Base-by-base conservation (phyloP, 169 alveolate genomes). In the Plasmodium fragile region DNA sequence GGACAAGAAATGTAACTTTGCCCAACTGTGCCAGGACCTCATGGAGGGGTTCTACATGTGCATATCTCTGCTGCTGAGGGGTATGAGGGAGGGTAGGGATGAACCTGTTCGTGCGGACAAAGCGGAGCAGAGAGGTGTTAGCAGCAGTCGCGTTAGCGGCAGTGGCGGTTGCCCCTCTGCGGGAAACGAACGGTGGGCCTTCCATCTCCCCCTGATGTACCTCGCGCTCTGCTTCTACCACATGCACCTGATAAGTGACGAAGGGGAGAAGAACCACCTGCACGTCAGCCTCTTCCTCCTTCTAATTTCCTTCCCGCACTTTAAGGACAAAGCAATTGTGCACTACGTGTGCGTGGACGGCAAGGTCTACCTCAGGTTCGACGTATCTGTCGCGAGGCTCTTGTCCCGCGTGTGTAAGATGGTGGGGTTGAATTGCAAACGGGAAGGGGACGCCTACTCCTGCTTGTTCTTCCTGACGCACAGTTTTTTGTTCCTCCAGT, bases 161-260 rank as follows among this genome's bases (percentile, higher is more conserved):
- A 10, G 5, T 45, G 18, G 39, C 39, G 39, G n/a, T 22, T 49
- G 8, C 39, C 75, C 69, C 36, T 18, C 55, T n/a, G 10, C 87
- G n/a, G 72, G 32, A 49, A 41, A 30, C n/a, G 83, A 18, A 8
- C n/a, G 36, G 30, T 7, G 75, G 36, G 41, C 4, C 32, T 89
- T 78, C 81, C 25, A 78, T 13, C 5, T 89, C 43, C 34, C 49
- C 72, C 34, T 89, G 11, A 1, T 89, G 55, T 89, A 89, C 49
- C 65, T 89, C 70, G 81, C 94, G 25, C 69, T 89, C 30, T 89
- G 94, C 52, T 89, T 59, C 78, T 89, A 89, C 65, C 41, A 89
- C 81, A 78, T 89, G 53, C 81, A 89, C 71, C 81, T 89, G 43
- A 41, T 89, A 89, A 89, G 52, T 89, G 78, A 59, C 80, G 25